Evolutionary conservation across 352 stramenopile genomes (phyloP).

Genomic region (Peronospora farinosa): DNA sequence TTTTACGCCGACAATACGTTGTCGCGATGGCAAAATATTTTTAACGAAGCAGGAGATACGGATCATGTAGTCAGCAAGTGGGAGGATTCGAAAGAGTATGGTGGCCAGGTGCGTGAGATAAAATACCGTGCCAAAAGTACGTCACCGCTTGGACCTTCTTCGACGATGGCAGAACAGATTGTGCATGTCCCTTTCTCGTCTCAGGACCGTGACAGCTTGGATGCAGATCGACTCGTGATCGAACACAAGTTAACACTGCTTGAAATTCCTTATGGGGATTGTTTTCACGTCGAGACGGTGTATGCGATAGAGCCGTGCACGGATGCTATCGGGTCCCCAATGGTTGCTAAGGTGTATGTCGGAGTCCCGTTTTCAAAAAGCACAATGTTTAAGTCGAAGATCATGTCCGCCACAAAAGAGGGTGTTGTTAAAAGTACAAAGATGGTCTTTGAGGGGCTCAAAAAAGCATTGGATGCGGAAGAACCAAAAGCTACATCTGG

Average conservation of each 20-base stretch:
- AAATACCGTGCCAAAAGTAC: constrained; percentile 74
- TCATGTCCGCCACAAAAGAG: constrained; percentile 63
- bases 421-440: constrained; percentile 57
- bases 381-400: constrained; percentile 84
- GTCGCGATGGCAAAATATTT: constrained; percentile 45
- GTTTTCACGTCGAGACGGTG: constrained; percentile 67
- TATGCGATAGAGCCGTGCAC: constrained; percentile 45
- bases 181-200: constrained; percentile 48
- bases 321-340: constrained; percentile 23
- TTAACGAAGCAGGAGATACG: constrained; percentile 56
- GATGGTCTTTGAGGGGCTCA: constrained; percentile 48
- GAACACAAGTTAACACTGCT: constrained; percentile 61
- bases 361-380: constrained; percentile 76
- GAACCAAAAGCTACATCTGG: constrained; percentile 7
- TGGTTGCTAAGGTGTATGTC: constrained; percentile 54
- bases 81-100: constrained; percentile 50
- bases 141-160: constrained; percentile 57
- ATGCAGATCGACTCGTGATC: constrained; percentile 44
- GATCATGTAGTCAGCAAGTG: constrained; percentile 57
- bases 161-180: constrained; percentile 46
- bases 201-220: constrained; percentile 31
- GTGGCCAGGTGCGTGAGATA: constrained; percentile 56
- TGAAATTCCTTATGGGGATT: constrained; percentile 79
- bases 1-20: constrained; percentile 57
- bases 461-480: constrained; percentile 35